Percentiles rank a stretch among this genome's conserved stretches.
phyloP scores from a whole-genome alignment of 1,284 basidiomycete genomes.

The Chalciporus piperatoides region DNA sequence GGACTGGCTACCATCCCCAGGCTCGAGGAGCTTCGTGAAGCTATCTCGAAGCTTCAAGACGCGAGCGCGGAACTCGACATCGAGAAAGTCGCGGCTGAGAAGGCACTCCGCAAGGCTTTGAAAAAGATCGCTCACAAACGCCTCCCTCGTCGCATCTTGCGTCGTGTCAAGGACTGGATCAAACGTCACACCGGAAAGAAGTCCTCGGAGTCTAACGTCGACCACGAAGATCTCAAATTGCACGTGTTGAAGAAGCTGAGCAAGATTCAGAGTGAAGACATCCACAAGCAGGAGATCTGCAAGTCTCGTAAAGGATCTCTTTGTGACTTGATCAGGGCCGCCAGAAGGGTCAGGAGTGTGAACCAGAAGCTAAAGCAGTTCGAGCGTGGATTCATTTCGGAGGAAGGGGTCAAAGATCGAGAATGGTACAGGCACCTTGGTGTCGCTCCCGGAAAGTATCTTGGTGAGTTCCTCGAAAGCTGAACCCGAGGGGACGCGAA shows the following conservation, averaged over 20 bases:
- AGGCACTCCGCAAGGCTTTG: constrained; percentile 36
- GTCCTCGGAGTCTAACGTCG: constrained; percentile 8
- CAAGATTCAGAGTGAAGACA: neutral
- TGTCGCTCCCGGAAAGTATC: constrained; percentile 87
- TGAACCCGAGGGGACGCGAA: neutral
- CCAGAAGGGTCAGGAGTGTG: constrained; percentile 56
- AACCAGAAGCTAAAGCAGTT: constrained; percentile 76
- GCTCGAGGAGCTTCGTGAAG: constrained; percentile 44
- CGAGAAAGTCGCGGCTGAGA: constrained; percentile 40
- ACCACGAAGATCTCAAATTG: constrained; percentile 17
- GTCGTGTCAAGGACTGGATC: constrained; percentile 23
- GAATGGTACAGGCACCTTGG: constrained; percentile 87
- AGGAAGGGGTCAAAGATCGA: constrained; percentile 73
- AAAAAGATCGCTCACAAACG: constrained; percentile 18
- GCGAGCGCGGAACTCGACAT: constrained; percentile 55
- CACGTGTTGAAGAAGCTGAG: constrained; percentile 4
- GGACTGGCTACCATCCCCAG: constrained; percentile 35
- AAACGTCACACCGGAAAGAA: constrained; percentile 28
- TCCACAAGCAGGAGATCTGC: constrained; percentile 5
- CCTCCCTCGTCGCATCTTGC: neutral
- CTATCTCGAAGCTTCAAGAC: constrained; percentile 48
- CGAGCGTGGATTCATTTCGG: constrained; percentile 82
- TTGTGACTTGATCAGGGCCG: constrained; percentile 53
- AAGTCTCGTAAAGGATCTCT: constrained; percentile 2
- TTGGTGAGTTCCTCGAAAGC: constrained; percentile 49